phyloP scores from a whole-genome alignment of 2,329 filamentous ascomycete genomes.

The Nemania abortiva region DNA sequence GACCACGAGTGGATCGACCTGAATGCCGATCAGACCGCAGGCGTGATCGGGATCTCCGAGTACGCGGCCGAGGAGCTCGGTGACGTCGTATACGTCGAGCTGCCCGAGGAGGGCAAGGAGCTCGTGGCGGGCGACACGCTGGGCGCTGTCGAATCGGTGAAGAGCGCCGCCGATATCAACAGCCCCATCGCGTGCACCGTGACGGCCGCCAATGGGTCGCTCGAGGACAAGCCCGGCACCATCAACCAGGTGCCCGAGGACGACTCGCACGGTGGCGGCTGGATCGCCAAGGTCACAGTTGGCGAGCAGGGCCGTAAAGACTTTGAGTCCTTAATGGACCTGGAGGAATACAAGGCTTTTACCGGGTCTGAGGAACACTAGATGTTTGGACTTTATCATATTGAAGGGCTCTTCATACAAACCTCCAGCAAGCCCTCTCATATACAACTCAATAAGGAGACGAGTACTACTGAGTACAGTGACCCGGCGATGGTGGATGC shows the following conservation, averaged over 20 bases:
- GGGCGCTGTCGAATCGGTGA: slow-evolving; percentile 97
- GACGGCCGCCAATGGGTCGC: slow-evolving; percentile 75
- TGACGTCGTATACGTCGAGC: slow-evolving; percentile 97
- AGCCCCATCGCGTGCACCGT: slow-evolving; percentile 85
- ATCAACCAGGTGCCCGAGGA: slow-evolving; percentile 94
- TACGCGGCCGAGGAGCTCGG: slow-evolving; percentile 94
- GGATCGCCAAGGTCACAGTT: slow-evolving; percentile 91
- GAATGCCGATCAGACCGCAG: slow-evolving; percentile 82
- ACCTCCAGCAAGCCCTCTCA: background rate
- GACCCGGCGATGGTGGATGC: slow-evolving; percentile 1
- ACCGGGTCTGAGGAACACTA: slow-evolving; percentile 61
- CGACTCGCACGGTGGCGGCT: slow-evolving; percentile 79
- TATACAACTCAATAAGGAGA: slow-evolving; percentile 1
- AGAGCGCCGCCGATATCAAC: slow-evolving; percentile 98
- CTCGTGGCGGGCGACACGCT: slow-evolving; percentile 84
- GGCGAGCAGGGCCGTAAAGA: slow-evolving; percentile 73
- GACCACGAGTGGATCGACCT: slow-evolving; percentile 99
- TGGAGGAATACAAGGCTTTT: slow-evolving; percentile 81
- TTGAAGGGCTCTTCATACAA: background rate
- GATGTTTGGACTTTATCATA: background rate
- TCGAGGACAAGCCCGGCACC: slow-evolving; percentile 86
- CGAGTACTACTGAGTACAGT: background rate
- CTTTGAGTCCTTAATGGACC: slow-evolving; percentile 81
- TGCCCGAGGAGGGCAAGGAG: slow-evolving; percentile 78
- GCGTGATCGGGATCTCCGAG: slow-evolving; percentile 84